These are phyloP conservation scores for Cyberlindnera nakhonratchasimensis DNA, from an alignment of 805 yeast genomes.

Conservation along the genomic window DNA sequence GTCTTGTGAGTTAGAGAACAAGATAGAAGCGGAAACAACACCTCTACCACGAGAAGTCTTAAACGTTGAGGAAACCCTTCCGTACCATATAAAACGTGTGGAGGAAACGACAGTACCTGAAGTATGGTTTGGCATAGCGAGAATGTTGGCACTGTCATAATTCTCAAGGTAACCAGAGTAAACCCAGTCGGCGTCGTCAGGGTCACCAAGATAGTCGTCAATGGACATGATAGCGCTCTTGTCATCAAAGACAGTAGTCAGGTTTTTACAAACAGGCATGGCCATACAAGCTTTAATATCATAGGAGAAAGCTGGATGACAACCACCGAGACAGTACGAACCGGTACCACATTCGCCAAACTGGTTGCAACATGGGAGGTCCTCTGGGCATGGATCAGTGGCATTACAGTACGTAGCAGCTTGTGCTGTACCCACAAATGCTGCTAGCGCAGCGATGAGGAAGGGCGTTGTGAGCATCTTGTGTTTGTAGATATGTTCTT, in stretches of 20 bases:
- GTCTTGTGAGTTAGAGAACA: slow-evolving; percentile 82
- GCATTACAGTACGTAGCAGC: slow-evolving; percentile 44
- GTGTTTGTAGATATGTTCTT: not conserved
- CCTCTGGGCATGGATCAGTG: slow-evolving; percentile 64
- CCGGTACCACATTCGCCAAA: slow-evolving; percentile 82
- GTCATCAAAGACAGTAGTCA: slow-evolving; percentile 40
- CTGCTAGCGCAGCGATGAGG: slow-evolving; percentile 1
- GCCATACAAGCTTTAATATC: slow-evolving; percentile 70
- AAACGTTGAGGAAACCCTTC: slow-evolving; percentile 64
- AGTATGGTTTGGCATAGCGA: slow-evolving; percentile 76
- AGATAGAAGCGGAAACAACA: slow-evolving; percentile 81
- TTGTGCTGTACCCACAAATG: not conserved
- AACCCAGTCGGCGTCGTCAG: slow-evolving; percentile 63
- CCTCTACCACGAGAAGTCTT: slow-evolving; percentile 76
- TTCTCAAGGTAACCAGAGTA: slow-evolving; percentile 54
- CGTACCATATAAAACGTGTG: slow-evolving; percentile 82
- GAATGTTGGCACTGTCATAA: slow-evolving; percentile 52
- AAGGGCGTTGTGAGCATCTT: slow-evolving; percentile 4
- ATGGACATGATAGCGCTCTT: slow-evolving; percentile 27
- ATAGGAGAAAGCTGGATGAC: slow-evolving; percentile 56
- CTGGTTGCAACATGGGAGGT: slow-evolving; percentile 80
- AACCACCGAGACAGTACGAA: slow-evolving; percentile 76
- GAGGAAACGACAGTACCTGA: slow-evolving; percentile 81
- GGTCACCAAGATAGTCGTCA: slow-evolving; percentile 56
- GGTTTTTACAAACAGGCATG: slow-evolving; percentile 65